phyloP scores from a whole-genome alignment of 1,284 basidiomycete genomes.

The Fomitiporia mediterranea region DNA sequence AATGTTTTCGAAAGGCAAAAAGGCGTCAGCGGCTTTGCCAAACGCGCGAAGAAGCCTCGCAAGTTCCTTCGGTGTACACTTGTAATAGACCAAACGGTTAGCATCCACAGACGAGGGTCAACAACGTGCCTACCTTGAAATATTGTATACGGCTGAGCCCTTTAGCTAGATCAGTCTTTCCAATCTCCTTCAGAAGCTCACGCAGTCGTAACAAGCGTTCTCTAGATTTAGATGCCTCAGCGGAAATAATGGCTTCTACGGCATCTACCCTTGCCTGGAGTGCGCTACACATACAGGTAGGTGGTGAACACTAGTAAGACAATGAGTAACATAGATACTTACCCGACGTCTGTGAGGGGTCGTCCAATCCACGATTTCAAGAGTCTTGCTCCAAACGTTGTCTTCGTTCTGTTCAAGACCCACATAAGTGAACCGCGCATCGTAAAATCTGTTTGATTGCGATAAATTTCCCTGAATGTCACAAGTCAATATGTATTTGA shows the following conservation, averaged over 20 bases:
- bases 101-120: not conserved
- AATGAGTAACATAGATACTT: constrained; percentile 22
- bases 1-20: constrained; percentile 43
- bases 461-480: constrained; percentile 74
- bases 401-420: constrained; percentile 84
- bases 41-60: constrained; percentile 75
- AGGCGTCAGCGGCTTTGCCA: constrained; percentile 66
- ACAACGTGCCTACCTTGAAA: constrained; percentile 56
- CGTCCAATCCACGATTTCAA: constrained; percentile 84
- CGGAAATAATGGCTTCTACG: constrained; percentile 72
- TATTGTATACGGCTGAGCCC: constrained; percentile 90
- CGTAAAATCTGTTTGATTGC: constrained; percentile 80
- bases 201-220: constrained; percentile 62
- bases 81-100: not conserved
- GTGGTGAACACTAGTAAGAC: not conserved
- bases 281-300: constrained; percentile 37
- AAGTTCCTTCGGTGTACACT: constrained; percentile 86
- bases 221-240: constrained; percentile 34
- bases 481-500: constrained; percentile 5
- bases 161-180: constrained; percentile 71
- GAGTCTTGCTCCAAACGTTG: constrained; percentile 83
- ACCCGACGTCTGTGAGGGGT: constrained; percentile 78
- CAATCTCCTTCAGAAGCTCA: constrained; percentile 66
- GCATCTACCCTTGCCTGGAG: constrained; percentile 79
- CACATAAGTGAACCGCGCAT: constrained; percentile 78